Base-by-base conservation (phyloP, 2,329 filamentous ascomycete genomes). In the Diplodia mutila region DNA sequence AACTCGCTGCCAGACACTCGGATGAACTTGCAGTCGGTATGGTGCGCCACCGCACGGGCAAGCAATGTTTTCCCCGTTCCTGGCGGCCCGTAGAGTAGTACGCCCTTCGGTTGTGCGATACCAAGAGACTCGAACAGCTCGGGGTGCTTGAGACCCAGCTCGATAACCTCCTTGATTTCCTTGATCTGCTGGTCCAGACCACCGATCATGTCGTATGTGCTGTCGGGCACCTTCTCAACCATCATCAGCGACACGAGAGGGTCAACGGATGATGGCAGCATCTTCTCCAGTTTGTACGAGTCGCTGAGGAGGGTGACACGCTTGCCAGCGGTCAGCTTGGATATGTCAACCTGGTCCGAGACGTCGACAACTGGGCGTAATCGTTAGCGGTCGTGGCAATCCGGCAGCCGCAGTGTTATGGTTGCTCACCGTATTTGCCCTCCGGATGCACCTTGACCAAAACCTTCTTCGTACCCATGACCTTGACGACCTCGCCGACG, bases 191-290 rank as follows among this genome's bases (percentile, higher is more conserved):
- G 94, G 79, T 99, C 95, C 70, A 99, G 85, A 73, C 95, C 95
- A 82, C 95, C 95, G 80, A 99, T 99, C 95, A 99, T 99, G 83
- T 99, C 95, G 85, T 99, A 99, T 78, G 95, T 99, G 84, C 93
- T 97, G 85, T 99, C 95, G 18, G 95, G 95, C 18, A 99, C 95
- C 86, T 99, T 99, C 80, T 99, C 95, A 64, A 99, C 95, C 95
- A 99, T 99, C 95, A 99, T 99, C 79, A 99, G 91, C 42, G 95
- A 99, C 67, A 99, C 95, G 68, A 99, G 91, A 46, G 95, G 95
- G 78, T 99, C 95, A 77, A 99, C 95, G 23, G 95, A 99, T 66
- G 95, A 98, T 23, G 95, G 95, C 11, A 99, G 89, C 84, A 98
- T 96, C 85, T 97, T 97, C 79, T 98, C 95, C 75, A 99, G 90